phyloP scores from a whole-genome alignment of 2,329 filamentous ascomycete genomes.

The Myriosclerotinia duriaeana region DNA sequence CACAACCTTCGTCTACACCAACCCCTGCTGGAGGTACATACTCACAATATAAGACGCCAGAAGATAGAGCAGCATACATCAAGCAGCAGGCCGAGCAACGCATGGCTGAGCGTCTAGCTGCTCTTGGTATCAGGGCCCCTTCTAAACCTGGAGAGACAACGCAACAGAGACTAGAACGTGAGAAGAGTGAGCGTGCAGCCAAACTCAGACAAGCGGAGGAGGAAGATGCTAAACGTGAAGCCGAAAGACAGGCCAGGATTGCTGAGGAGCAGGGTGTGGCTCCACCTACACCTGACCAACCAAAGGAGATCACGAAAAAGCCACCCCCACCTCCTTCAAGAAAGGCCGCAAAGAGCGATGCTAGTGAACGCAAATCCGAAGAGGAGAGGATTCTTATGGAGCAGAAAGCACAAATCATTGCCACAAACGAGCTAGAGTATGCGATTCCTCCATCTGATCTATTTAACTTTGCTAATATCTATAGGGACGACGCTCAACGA shows the following conservation, averaged over 20 bases:
- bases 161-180: conserved; percentile 82
- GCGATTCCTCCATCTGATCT: conserved; percentile 44
- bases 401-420: conserved; percentile 71
- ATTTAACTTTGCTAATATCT: conserved; percentile 28
- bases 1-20: conserved; percentile 51
- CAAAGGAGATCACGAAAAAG: conserved; percentile 55
- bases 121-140: conserved; percentile 84
- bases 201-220: conserved; percentile 88
- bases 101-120: conserved; percentile 93
- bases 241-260: conserved; percentile 66
- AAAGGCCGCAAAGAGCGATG: conserved; percentile 65
- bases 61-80: conserved; percentile 93
- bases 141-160: conserved; percentile 76
- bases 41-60: conserved; percentile 81
- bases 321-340: conserved; percentile 79
- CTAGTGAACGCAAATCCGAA: conserved; percentile 53
- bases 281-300: conserved; percentile 32
- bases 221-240: conserved; percentile 84
- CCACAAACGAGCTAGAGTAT: conserved; percentile 79
- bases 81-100: conserved; percentile 95
- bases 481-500: conserved; percentile 68
- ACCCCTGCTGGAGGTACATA: conserved; percentile 64
- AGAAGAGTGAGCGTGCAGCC: conserved; percentile 82
- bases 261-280: conserved; percentile 41
- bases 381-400: conserved; percentile 69